phyloP scores from a whole-genome alignment of 108 stramenopile genomes.

The Thalassiosira profunda region DNA sequence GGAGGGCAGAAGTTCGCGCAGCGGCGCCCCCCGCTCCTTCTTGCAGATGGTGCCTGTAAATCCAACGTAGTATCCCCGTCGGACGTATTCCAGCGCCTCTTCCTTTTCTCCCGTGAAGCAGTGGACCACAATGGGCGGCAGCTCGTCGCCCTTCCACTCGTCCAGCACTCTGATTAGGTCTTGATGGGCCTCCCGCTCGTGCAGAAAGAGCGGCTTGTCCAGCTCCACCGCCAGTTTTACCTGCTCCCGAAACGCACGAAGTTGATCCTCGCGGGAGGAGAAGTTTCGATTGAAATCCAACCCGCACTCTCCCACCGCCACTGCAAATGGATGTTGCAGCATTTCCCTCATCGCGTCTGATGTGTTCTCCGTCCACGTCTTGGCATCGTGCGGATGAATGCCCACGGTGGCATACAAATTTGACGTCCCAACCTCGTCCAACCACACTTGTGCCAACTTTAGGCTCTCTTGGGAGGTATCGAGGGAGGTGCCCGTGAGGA shows the following conservation, averaged over 20 bases:
- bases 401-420: conserved; percentile 52
- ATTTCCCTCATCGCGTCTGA: conserved; percentile 8
- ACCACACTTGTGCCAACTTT: conserved; percentile 43
- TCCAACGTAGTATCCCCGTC: conserved; percentile 55
- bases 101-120: conserved; percentile 56
- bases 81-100: conserved; percentile 51
- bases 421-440: conserved; percentile 25
- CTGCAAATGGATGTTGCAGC: conserved; percentile 40
- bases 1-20: conserved; percentile 46
- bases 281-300: conserved; percentile 66
- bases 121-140: conserved; percentile 59
- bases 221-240: conserved; percentile 46
- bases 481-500: conserved; percentile 49
- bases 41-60: conserved; percentile 67
- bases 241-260: conserved; percentile 54
- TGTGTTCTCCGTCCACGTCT: conserved; percentile 31
- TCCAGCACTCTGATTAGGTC: conserved; percentile 52
- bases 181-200: conserved; percentile 54
- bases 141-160: conserved; percentile 10
- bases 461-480: conserved; percentile 36
- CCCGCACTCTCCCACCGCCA: conserved; percentile 58
- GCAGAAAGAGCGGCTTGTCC: conserved; percentile 54
- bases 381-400: conserved; percentile 64
- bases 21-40: conserved; percentile 45
- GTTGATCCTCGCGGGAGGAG: conserved; percentile 38